Percentiles rank a stretch among this genome's conserved stretches.
phyloP scores from a whole-genome alignment of 805 yeast species.

The Nakazawaea holstii region DNA sequence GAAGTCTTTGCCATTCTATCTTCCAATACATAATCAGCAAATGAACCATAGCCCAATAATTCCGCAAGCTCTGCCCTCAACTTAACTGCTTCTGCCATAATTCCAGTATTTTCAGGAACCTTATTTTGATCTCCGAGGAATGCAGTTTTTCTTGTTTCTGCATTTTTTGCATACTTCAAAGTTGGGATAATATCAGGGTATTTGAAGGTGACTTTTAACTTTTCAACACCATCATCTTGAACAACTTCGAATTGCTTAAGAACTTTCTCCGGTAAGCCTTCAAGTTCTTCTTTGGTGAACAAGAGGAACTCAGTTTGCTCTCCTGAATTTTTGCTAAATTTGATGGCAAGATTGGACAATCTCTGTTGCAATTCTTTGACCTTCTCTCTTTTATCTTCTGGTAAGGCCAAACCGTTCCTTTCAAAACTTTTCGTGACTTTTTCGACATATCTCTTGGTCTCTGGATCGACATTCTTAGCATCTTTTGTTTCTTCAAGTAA shows the following conservation, averaged over 20 bases:
- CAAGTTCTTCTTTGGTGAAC: slow-evolving; percentile 61
- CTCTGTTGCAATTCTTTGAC: slow-evolving; percentile 55
- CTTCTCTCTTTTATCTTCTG: slow-evolving; percentile 46
- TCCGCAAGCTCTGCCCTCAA: slow-evolving; percentile 59
- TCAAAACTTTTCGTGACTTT: slow-evolving; percentile 53
- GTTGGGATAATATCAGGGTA: slow-evolving; percentile 78
- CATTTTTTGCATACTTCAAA: slow-evolving; percentile 61
- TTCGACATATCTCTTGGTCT: slow-evolving; percentile 50
- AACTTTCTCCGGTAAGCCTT: slow-evolving; percentile 67
- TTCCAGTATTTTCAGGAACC: slow-evolving; percentile 55
- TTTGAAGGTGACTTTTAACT: slow-evolving; percentile 65
- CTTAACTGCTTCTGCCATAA: slow-evolving; percentile 55
- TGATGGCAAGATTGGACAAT: slow-evolving; percentile 49
- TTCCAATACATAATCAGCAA: slow-evolving; percentile 67
- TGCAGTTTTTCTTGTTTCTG: slow-evolving; percentile 62
- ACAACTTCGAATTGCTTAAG: slow-evolving; percentile 51
- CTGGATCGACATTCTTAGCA: slow-evolving; percentile 35
- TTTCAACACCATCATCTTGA: slow-evolving; percentile 33
- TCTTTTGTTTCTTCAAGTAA: slow-evolving; percentile 37
- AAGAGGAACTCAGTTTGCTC: slow-evolving; percentile 60
- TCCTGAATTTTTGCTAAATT: slow-evolving; percentile 61
- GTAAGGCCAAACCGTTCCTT: slow-evolving; percentile 65
- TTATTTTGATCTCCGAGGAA: slow-evolving; percentile 65
- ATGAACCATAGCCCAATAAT: slow-evolving; percentile 60
- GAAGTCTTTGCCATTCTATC: slow-evolving; percentile 77